Evolutionary conservation across 1,139 yeast genomes (phyloP), one percentile per base, ranked within the genome.

Genomic region (Nakaseomyces uthaithaninus): DNA sequence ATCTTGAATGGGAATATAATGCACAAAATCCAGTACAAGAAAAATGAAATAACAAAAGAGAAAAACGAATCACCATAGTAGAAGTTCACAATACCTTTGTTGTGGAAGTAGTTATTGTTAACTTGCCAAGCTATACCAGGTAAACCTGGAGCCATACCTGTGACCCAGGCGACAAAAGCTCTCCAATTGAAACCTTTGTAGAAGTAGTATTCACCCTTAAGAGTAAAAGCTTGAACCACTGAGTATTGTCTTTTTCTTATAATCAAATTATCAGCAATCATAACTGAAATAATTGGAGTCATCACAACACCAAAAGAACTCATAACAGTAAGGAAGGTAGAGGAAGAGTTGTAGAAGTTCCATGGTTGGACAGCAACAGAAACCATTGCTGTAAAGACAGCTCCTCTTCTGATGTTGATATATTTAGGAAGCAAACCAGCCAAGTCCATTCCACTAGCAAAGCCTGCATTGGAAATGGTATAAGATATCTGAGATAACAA

Each of bases 371-470:
- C 57, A 28, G 70, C 67, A 60, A 71, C 64, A 18, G 71, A 64
- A 26, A 71, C 46, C 2, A 64, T 42, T 2, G 74, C 71, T 31
- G 69, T 62, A 14, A 70, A 45, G 6, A 68, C 45, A 9, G 75
- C 70, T 49, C 78, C 78, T 46, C 80, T 63, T 45, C 63, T 62
- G 45, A 74, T 72, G 45, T 71, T 71, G 50, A 75, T 63, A 52
- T 69, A 74, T 45, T 60, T 65, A 25, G 77, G 77, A 34, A 66
- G 57, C 22, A 72, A 48, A 38, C 75, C 74, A 6, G 74, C 64
- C 39, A 72, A 52, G 54, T 72, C 77, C 63, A 71, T 71, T 36
- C 77, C 77, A 43, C 72, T 72, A 5, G 77, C 71, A 42, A 71
- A 64, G 17, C 73, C 75, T 52, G 73, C 70, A 42, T 71, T 73